Base-by-base conservation (phyloP, 768 basidiomycete species). In the Mycena crocata region DNA sequence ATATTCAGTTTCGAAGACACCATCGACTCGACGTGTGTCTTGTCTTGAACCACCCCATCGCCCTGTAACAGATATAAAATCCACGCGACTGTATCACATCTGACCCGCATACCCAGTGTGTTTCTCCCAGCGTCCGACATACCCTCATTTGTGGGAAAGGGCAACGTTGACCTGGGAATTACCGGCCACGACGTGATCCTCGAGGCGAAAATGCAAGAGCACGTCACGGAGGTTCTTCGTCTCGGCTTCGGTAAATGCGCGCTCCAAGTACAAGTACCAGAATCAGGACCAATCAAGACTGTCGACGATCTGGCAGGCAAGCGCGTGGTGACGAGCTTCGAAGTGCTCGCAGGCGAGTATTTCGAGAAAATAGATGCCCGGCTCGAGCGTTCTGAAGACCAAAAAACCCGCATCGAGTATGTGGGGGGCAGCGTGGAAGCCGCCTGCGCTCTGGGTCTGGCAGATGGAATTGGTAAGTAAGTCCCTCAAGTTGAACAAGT, bases 361-460 rank as follows among this genome's bases (percentile, higher is more conserved):
- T 99, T 99, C 73, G 45, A 46, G 5, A 30, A 81, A 77, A 13
- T 76, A 81, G 54, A 60, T 95, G 1, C 94, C 94, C 70, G 79
- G 81, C 13, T 80, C 77, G 17, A 52, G 68, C 87, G 35, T 76
- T 83, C 15, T 78, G 90, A 79, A 0, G 86, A 86, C 12, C 73
- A 85, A 39, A 83, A 81, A 70, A 99, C 98, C 0, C 88, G 86
- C 75, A 94, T 99, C 32, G 94, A 96, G 77, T 98, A 99, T 76
- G 91, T 99, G 2, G 96, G 98, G 6, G 98, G 98, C 2, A 97
- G 95, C 74, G 98, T 99, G 0, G 98, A 99, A 79, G 98, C 97
- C 10, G 98, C 98, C 39, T 99, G 98, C 81, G 89, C 98, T 2
- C 84, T 99, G 13, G 98, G 98, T 2, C 84, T 99, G 62, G 97